Percentiles rank a stretch among this genome's conserved stretches.
These are phyloP conservation scores for Dactylellina leptospora DNA, from an alignment of 2,329 filamentous ascomycete genomes.

Conservation along the genomic window DNA sequence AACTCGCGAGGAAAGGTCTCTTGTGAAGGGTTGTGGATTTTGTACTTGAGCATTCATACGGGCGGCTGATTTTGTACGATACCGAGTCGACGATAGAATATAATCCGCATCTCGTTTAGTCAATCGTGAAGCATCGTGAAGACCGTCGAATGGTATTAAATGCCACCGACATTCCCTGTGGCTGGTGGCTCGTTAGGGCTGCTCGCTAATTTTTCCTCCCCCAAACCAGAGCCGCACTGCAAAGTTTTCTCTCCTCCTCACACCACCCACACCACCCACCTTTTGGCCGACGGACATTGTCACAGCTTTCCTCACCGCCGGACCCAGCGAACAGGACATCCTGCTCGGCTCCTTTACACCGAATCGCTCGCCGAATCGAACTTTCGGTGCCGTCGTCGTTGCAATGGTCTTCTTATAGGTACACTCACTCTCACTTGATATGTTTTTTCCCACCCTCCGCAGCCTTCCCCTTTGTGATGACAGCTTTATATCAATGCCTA, in stretches of 20 bases:
- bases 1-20: conserved; percentile 80
- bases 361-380: not conserved
- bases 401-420: conserved; percentile 46
- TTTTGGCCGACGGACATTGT: not conserved
- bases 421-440: conserved; percentile 8
- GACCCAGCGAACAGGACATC: too few relatives aligned
- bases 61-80: not conserved
- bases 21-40: conserved; percentile 63
- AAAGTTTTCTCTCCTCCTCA: conserved; percentile 8
- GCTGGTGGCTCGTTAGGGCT: not conserved
- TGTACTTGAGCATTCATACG: too few relatives aligned
- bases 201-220: conserved; percentile 46
- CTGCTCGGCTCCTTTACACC: too few relatives aligned
- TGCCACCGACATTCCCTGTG: too few relatives aligned
- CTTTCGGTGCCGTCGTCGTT: conserved; percentile 28
- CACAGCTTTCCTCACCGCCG: not conserved
- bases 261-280: not conserved
- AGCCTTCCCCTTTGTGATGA: conserved; percentile 54
- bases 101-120: too few relatives aligned
- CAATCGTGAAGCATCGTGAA: too few relatives aligned
- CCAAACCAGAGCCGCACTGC: conserved; percentile 15
- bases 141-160: too few relatives aligned
- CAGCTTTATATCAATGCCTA: conserved; percentile 53
- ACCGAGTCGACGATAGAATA: too few relatives aligned
- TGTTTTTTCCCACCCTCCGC: not conserved